These are phyloP conservation scores for Delitschia confertaspora DNA, from an alignment of 495 filamentous ascomycete species.

Conservation along the genomic window DNA sequence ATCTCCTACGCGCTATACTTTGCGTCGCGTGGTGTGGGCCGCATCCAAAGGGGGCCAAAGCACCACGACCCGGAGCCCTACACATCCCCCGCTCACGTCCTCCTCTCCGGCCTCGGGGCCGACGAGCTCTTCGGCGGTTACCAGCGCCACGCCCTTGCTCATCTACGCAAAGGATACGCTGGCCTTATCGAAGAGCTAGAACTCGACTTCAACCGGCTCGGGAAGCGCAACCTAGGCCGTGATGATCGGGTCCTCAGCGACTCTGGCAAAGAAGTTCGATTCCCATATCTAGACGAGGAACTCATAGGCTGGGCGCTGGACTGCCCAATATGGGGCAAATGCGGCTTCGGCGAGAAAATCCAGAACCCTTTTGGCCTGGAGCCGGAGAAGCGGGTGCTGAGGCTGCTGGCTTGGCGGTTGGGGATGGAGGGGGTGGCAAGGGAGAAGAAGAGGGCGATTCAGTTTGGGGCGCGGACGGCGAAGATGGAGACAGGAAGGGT, in stretches of 20 bases:
- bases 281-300: constrained; percentile 82
- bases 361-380: constrained; percentile 41
- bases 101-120: constrained; percentile 87
- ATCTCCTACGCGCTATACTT: constrained; percentile 91
- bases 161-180: constrained; percentile 51
- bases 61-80: constrained; percentile 36
- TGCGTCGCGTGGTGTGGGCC: constrained; percentile 68
- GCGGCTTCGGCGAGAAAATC: constrained; percentile 53
- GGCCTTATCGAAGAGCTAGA: constrained; percentile 77
- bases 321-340: constrained; percentile 72
- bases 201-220: constrained; percentile 76
- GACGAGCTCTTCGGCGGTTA: constrained; percentile 97
- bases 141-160: constrained; percentile 71
- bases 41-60: no score
- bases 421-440: constrained; percentile 60
- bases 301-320: constrained; percentile 72
- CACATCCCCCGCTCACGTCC: constrained; percentile 64
- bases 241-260: constrained; percentile 86
- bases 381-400: constrained; percentile 69
- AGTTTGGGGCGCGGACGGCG: constrained; percentile 38
- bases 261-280: constrained; percentile 87
- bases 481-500: constrained; percentile 38
- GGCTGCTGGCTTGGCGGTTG: constrained; percentile 66
- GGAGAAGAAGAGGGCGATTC: constrained; percentile 81
- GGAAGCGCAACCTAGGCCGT: constrained; percentile 84